phyloP scores from a whole-genome alignment of 2,329 filamentous ascomycete genomes.

The Endoconidiophora polonica region DNA sequence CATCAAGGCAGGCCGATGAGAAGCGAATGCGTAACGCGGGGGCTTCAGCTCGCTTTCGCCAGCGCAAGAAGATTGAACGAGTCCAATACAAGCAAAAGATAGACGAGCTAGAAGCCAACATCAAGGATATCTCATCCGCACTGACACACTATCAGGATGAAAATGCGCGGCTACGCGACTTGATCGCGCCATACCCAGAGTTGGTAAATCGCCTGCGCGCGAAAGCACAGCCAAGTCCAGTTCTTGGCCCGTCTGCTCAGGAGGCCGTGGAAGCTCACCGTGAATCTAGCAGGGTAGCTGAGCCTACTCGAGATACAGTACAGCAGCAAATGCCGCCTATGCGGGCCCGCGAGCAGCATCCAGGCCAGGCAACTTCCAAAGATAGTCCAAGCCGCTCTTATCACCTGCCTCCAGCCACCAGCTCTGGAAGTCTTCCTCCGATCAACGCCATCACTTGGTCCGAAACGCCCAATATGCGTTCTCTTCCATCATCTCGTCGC shows the following conservation, averaged over 20 bases:
- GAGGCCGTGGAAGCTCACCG: too few relatives aligned
- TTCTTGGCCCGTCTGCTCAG: not conserved
- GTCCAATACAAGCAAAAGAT: constrained; percentile 52
- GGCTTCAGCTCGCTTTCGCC: constrained; percentile 53
- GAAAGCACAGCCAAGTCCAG: not conserved
- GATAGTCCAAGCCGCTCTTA: too few relatives aligned
- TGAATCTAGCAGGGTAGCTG: too few relatives aligned
- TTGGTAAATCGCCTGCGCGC: not conserved
- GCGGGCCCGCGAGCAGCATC: too few relatives aligned
- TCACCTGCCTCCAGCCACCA: too few relatives aligned
- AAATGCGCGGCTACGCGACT: not conserved
- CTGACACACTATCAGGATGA: not conserved
- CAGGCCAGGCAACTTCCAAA: too few relatives aligned
- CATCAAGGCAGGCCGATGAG: constrained; percentile 67
- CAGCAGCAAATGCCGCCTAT: too few relatives aligned
- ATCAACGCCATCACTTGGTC: too few relatives aligned
- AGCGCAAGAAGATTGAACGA: constrained; percentile 67
- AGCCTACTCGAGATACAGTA: too few relatives aligned
- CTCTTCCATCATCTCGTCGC: too few relatives aligned
- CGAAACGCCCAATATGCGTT: too few relatives aligned
- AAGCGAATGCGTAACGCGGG: constrained; percentile 74
- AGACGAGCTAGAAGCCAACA: constrained; percentile 3
- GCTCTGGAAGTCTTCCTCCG: too few relatives aligned
- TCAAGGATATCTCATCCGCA: not conserved
- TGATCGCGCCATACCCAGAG: not conserved